Conservation (phyloP, 2,329 filamentous ascomycete genomes). For the Zymoseptoria passerinii region DNA sequence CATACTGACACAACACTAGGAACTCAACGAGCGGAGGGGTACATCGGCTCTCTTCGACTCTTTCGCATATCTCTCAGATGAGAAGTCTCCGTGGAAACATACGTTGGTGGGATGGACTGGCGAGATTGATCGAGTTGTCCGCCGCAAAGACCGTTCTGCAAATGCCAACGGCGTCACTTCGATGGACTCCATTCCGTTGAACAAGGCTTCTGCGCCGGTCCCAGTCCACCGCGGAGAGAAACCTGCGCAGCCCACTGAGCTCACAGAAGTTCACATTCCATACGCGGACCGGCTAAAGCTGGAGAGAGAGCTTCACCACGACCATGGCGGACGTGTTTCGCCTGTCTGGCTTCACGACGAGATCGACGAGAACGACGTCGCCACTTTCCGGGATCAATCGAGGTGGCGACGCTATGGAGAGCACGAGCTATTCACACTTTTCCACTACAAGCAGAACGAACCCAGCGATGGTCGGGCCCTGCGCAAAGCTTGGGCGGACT, state of each 20-base stretch:
- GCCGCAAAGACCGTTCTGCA: slow-evolving; percentile 15
- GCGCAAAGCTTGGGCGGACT: slow-evolving; percentile 81
- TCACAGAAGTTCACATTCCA: slow-evolving; percentile 63
- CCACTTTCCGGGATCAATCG: slow-evolving; percentile 69
- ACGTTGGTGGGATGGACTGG: slow-evolving; percentile 92
- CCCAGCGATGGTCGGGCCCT: slow-evolving; percentile 77
- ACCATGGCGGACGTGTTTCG: slow-evolving; percentile 67
- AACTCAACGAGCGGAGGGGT: slow-evolving; percentile 68
- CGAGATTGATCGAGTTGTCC: slow-evolving; percentile 46
- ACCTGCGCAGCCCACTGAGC: slow-evolving; percentile 29
- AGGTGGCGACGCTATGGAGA: slow-evolving; percentile 88
- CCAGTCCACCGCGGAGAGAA: slow-evolving; percentile 55
- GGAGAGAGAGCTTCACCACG: slow-evolving; percentile 63
- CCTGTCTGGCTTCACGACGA: slow-evolving; percentile 87
- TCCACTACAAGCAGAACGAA: slow-evolving; percentile 94
- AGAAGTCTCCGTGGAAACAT: slow-evolving; percentile 78
- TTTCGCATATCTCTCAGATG: slow-evolving; percentile 78
- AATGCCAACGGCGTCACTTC: slow-evolving; percentile 19
- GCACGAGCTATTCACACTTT: slow-evolving; percentile 81
- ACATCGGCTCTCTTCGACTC: slow-evolving; percentile 91
- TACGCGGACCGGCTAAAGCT: slow-evolving; percentile 62
- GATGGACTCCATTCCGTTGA: slow-evolving; percentile 48
- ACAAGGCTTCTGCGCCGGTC: slow-evolving; percentile 70
- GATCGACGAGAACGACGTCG: slow-evolving; percentile 55
- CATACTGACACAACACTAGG: slow-evolving; percentile 40